Base-by-base conservation (phyloP, 371 early-diverging fungal genomes). In the Mortierella sp. region DNA sequence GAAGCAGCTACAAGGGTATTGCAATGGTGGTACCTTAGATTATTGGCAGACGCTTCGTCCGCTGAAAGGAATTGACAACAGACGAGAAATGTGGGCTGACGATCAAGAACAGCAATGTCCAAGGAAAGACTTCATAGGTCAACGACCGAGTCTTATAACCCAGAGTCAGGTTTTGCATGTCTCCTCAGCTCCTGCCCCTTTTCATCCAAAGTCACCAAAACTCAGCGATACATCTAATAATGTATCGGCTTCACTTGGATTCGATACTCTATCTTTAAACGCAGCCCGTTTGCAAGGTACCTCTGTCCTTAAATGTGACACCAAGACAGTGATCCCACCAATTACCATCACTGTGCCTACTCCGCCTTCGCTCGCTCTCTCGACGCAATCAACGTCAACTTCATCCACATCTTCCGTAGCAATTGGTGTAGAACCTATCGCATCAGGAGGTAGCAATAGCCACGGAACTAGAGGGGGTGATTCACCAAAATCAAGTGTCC, bases 1-100 rank as follows among this genome's bases (percentile, higher is more conserved):
- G 49, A 28, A 31, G 0, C 55, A 61, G 4, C 35, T 77, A 15
- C 61, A 65, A 17, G 54, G 43, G 42, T 77, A 70, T 28, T 51
- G 34, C 22, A 37, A 57, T 7, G 29, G 29, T 12, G 68, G 72
- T 26, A 28, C 55, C 15, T 35, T 34, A 1, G 28, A 19, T 2
- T 64, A 45, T 53, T 35, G 64, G 61, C 26, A 43, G 31, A 23
- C 51, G 8, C 2, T 13, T 1, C 4, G 19, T 43, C 45, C 4
- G 19, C 2, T 43, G 45, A 37, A 37, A 8, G 13, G 40, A 37
- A 10, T 13, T 43, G 13, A 19, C 45, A 13, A 43, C 5, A 17
- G 5, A 0, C 45, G 1, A 43, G 45, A 13, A 37, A 5, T 3
- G 40, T 13, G n/a, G n/a, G n/a, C n/a, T n/a, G n/a, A n/a, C n/a